Percentiles rank a stretch among this genome's conserved stretches.
phyloP scores from a whole-genome alignment of 169 alveolate species.

The Plasmodium coatneyi region DNA sequence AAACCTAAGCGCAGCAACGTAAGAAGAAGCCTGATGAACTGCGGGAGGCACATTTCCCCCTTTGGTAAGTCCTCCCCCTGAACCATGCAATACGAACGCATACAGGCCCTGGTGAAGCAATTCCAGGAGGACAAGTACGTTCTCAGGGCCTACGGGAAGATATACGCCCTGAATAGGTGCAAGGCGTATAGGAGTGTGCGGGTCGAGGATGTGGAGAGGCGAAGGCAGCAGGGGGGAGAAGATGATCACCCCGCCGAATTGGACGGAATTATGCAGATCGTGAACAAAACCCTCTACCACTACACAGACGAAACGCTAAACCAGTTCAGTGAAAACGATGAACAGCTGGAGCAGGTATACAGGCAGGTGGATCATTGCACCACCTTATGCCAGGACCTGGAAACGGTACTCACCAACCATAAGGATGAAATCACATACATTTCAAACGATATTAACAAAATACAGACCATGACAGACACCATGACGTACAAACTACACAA shows the following conservation, averaged over 20 bases:
- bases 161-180: conserved; percentile 32
- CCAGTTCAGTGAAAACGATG: conserved; percentile 69
- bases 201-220: conserved; percentile 31
- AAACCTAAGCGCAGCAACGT: too few relatives aligned
- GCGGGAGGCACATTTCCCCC: background rate
- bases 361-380: conserved; percentile 79
- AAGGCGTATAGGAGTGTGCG: conserved; percentile 14
- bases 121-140: conserved; percentile 27
- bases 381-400: conserved; percentile 68
- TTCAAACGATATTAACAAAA: conserved; percentile 76
- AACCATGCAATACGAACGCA: conserved; percentile 33
- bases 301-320: conserved; percentile 77
- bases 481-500: conserved; percentile 77
- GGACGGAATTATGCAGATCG: conserved; percentile 12
- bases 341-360: conserved; percentile 74
- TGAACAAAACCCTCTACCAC: conserved; percentile 40
- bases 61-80: background rate
- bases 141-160: conserved; percentile 10
- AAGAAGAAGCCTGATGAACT: background rate
- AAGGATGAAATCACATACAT: conserved; percentile 76
- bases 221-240: background rate
- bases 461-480: conserved; percentile 78
- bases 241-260: background rate
- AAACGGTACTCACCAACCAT: conserved; percentile 76
- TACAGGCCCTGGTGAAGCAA: background rate